Conservation (phyloP, 192 early-diverging fungal species). For the Glomus cerebriforme region DNA sequence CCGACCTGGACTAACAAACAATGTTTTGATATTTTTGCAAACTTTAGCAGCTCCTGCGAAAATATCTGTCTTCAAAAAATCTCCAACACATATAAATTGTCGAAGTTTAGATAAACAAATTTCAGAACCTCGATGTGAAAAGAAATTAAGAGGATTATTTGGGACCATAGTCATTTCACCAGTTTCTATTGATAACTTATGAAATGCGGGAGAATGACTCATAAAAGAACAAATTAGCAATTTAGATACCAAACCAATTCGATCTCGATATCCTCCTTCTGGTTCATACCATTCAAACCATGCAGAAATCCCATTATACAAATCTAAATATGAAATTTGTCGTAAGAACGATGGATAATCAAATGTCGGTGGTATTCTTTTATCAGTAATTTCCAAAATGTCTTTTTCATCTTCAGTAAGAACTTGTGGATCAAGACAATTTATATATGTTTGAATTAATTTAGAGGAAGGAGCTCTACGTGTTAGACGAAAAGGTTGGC, state of each 20-base stretch:
- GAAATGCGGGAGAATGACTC: neutral
- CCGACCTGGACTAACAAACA: neutral
- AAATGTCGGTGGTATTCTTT: neutral
- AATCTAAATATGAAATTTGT: neutral
- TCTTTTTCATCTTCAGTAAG: neutral
- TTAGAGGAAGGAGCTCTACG: neutral
- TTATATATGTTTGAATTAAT: neutral
- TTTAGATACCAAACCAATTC: neutral
- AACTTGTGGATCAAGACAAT: neutral
- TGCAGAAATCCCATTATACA: neutral
- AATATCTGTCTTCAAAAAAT: conserved; percentile 2
- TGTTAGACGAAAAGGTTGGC: conserved; percentile 5
- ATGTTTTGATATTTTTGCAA: neutral
- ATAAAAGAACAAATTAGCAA: neutral
- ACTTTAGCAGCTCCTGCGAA: neutral
- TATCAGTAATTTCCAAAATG: neutral
- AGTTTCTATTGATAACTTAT: neutral
- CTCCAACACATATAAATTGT: conserved; percentile 4
- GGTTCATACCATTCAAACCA: neutral
- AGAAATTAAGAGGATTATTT: conserved; percentile 1
- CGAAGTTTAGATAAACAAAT: neutral
- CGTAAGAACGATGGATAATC: neutral
- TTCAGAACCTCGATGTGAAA: neutral
- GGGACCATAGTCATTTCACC: neutral
- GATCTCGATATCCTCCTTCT: neutral